Base-by-base conservation (phyloP, 306 rosid species). In the Fagus sylvatica region DNA sequence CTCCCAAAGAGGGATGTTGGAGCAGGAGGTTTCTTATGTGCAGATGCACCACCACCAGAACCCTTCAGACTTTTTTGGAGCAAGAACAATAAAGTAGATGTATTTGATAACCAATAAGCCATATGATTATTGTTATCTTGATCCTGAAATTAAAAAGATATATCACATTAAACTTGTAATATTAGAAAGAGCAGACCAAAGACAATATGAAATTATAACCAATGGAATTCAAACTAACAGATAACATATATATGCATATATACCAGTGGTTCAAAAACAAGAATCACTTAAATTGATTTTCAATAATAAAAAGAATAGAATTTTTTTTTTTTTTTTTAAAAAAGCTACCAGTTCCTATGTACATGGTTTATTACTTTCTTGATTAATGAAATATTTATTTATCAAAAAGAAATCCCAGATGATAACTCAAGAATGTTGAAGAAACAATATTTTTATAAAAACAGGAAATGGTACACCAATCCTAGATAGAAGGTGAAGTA, bases 21-120 rank as follows among this genome's bases (percentile, higher is more conserved):
- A 77, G 90, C 84, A 16, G 97, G 89, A 13, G 95, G 92, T 76
- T 95, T 95, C 70, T 81, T 86, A 5, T 75, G 88, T 41, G 90
- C 88, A 74, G 96, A 89, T 79, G 93, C 77, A 71, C 93, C 87
- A 80, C 57, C 64, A 78, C 83, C 87, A 53, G 93, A 85, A 71
- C 90, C 86, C 86, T 90, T 93, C 84, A 96, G 81, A 89, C 98
- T 96, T 80, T 72, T 88, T 81, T 96, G 99, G 65, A 96, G 94
- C 83, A 96, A 82, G 87, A 96, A 96, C 83, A 96, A 80, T 82
- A 96, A 78, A 10, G 98, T 91, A 69, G 99, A 93, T 7, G 97
- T 85, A 83, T 96, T 96, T 80, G 99, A 91, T 74, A 96, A 77
- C 99, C 99, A 96, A 88, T 96, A 96, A 61, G 98, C 97, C 91